Percentiles rank a stretch among this genome's conserved stretches.
Evolutionary conservation across 805 yeast genomes (phyloP).

Genomic region (Wickerhamomyces bovis): DNA sequence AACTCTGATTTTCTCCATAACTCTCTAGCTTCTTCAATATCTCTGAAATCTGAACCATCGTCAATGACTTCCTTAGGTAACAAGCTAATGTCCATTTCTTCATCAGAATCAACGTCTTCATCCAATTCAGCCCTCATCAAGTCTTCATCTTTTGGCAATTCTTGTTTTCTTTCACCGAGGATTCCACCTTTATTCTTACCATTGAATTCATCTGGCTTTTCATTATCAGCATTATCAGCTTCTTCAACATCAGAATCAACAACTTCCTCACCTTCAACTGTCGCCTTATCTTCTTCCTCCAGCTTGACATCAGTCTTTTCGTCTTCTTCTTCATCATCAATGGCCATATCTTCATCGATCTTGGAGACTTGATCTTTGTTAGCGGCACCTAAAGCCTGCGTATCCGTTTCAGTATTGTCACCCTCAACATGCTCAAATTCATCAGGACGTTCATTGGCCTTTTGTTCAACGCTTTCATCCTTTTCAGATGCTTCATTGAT

Average conservation of each 20-base stretch:
- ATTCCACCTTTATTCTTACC: slow-evolving; percentile 46
- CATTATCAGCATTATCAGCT: slow-evolving; percentile 25
- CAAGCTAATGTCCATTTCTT: slow-evolving; percentile 18
- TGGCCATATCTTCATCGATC: slow-evolving; percentile 74
- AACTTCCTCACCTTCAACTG: slow-evolving; percentile 25
- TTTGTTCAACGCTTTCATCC: slow-evolving; percentile 43
- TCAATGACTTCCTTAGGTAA: slow-evolving; percentile 20
- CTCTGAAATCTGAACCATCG: slow-evolving; percentile 35
- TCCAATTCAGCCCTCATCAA: slow-evolving; percentile 25
- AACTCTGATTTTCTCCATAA: slow-evolving; percentile 81
- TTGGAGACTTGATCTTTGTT: slow-evolving; percentile 70
- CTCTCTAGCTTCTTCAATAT: slow-evolving; percentile 60
- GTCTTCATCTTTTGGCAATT: slow-evolving; percentile 24
- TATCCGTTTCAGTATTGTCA: slow-evolving; percentile 68
- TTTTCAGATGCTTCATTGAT: slow-evolving; percentile 60
- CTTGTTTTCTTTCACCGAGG: slow-evolving; percentile 39
- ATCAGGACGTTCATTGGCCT: slow-evolving; percentile 67
- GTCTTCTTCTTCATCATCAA: slow-evolving; percentile 59
- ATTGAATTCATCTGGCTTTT: slow-evolving; percentile 39
- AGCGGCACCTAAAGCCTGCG: slow-evolving; percentile 93
- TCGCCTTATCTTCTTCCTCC: slow-evolving; percentile 29
- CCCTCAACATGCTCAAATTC: slow-evolving; percentile 83
- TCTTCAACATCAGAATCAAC: slow-evolving; percentile 22
- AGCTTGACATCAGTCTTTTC: slow-evolving; percentile 28
- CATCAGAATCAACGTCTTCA: slow-evolving; percentile 21